Base-by-base conservation (phyloP, 257 asterid genomes). In the Voacanga thouarsii region DNA sequence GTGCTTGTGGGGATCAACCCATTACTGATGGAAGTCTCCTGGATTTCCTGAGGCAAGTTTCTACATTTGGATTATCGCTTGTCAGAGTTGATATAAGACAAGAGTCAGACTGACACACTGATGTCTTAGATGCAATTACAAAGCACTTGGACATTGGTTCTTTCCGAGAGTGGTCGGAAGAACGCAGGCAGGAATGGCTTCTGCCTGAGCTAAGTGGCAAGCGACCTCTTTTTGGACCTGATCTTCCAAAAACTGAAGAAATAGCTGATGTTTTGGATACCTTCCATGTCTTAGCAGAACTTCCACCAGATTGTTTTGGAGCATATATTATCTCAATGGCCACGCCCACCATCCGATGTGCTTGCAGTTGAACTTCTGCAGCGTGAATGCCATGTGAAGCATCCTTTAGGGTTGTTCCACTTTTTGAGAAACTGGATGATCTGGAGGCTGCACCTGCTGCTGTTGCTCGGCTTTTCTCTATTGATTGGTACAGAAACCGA, bases 291-390 rank as follows among this genome's bases (percentile, higher is more conserved):
- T 47, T 87, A 64, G 86, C 90, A 1, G 90, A 87, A 81, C 88
- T 87, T 24, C 90, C 90, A 65, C 12, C 83, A 55, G 90, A 87
- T 70, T 84, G 88, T 76, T 87, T 87, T 70, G 90, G 90, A 39
- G 88, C 90, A 45, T 87, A 87, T 53, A 77, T 87, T 28, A 87
- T 87, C 74, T 87, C 90, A 39, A 87, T 87, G 90, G 90, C 90
- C 44, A 87, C 90, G 0, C 82, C 82, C 90, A 19, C 77, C 90
- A 55, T 87, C 90, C 19, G 90, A 87, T 70, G 90, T 87, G 75
- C 87, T 87, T 3, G 90, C 90, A 6, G 90, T 87, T 72, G 90
- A 87, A 72, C 90, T 87, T 84, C 82, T 87, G 14, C 90, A 87
- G 67, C 88, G 90, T 26, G 90, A 87, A 76, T 84, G 90, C 83